Percentiles rank a stretch among this genome's conserved stretches.
phyloP scores from a whole-genome alignment of 495 filamentous ascomycete genomes.

The Bombardia bombarda region DNA sequence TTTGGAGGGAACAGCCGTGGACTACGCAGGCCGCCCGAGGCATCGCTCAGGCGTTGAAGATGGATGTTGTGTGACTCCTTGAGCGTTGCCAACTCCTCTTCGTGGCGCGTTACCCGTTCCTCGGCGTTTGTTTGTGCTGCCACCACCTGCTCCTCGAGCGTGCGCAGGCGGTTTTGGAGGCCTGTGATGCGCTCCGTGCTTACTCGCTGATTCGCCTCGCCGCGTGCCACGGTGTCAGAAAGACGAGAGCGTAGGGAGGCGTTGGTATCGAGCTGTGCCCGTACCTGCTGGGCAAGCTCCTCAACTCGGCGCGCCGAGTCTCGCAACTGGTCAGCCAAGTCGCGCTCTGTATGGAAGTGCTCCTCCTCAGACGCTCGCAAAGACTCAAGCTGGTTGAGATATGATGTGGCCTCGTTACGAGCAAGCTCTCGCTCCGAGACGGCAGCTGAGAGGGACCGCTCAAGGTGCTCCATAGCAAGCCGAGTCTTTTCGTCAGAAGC shows the following conservation, averaged over 20 bases:
- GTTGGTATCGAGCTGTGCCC: conserved; percentile 70
- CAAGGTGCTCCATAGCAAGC: conserved; percentile 52
- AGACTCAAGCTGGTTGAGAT: conserved; percentile 53
- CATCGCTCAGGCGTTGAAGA: conserved; percentile 63
- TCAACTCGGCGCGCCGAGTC: conserved; percentile 70
- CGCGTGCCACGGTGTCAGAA: conserved; percentile 74
- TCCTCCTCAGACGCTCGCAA: conserved; percentile 52
- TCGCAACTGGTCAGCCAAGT: conserved; percentile 55
- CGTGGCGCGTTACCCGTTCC: conserved; percentile 70
- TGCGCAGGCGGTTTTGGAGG: conserved; percentile 70
- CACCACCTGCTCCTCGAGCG: conserved; percentile 76
- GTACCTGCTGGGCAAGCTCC: conserved; percentile 65
- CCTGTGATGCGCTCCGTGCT: conserved; percentile 74
- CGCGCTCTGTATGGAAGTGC: conserved; percentile 55
- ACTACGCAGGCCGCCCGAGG: conserved; percentile 24
- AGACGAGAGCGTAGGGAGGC: conserved; percentile 67
- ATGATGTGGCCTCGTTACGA: conserved; percentile 49
- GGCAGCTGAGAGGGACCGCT: conserved; percentile 54
- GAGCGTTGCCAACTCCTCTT: conserved; percentile 71
- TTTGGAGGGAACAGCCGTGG: conserved; percentile 39
- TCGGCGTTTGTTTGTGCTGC: conserved; percentile 80
- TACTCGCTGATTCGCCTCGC: conserved; percentile 73
- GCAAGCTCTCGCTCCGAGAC: conserved; percentile 68
- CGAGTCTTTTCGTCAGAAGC: conserved; percentile 44
- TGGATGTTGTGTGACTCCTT: conserved; percentile 72